Percentiles rank a stretch among this genome's conserved stretches.
phyloP scores from a whole-genome alignment of 2,329 filamentous ascomycete species.

The Magnaporthiopsis incrustans region DNA sequence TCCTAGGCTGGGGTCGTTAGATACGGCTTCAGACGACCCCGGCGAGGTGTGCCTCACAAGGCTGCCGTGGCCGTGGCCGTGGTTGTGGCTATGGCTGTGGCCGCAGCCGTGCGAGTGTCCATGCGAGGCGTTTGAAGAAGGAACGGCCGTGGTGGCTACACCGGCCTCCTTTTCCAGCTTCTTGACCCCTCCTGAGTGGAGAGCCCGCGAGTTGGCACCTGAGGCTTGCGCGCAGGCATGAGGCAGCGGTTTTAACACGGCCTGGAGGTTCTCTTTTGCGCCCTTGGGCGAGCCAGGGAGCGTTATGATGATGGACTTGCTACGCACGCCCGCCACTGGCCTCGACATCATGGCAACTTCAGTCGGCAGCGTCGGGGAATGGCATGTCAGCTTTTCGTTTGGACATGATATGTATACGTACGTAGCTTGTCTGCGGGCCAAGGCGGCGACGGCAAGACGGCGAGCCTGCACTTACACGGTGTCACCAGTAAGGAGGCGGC shows the following conservation, averaged over 20 bases:
- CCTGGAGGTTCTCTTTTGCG: conserved; percentile 85
- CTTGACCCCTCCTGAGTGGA: conserved; percentile 75
- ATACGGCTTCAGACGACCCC: conserved; percentile 35
- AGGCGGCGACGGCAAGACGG: neutral
- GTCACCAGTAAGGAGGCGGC: conserved; percentile 76
- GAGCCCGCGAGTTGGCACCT: conserved; percentile 68
- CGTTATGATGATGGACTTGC: conserved; percentile 76
- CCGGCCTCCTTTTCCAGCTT: conserved; percentile 81
- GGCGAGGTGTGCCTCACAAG: conserved; percentile 67
- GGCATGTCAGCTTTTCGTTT: conserved; percentile 7
- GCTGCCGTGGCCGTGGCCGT: conserved; percentile 53
- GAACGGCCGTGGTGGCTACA: conserved; percentile 29
- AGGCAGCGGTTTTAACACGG: conserved; percentile 80
- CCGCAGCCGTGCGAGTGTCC: conserved; percentile 41
- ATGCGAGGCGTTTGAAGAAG: conserved; percentile 44
- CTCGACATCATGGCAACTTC: conserved; percentile 93
- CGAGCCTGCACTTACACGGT: conserved; percentile 57
- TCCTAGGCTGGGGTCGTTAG: conserved; percentile 53
- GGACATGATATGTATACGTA: too few species aligned
- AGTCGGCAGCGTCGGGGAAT: neutral
- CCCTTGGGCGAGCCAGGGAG: conserved; percentile 93
- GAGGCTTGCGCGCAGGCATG: conserved; percentile 90
- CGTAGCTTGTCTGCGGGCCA: too few species aligned
- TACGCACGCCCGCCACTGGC: conserved; percentile 80
- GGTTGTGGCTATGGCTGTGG: conserved; percentile 48